A percentile compares a stretch with the other conserved stretches of the same genome.
phyloP scores from a whole-genome alignment of 441 rosid genomes.

The Pelargonium cotyledonis region DNA sequence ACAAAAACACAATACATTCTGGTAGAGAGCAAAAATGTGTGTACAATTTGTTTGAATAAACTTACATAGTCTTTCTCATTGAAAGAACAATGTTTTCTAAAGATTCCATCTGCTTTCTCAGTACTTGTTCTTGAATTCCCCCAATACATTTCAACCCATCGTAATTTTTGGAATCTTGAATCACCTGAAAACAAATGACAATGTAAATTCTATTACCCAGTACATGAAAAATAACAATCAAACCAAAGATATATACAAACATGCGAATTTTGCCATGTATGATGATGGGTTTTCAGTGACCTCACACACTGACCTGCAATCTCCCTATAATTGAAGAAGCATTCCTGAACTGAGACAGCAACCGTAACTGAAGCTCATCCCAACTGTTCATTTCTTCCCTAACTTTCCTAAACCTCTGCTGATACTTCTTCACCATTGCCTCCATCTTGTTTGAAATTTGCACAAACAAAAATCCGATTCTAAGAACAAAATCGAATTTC shows the following conservation, averaged over 20 bases:
- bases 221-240: background rate
- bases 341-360: constrained; percentile 50
- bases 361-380: constrained; percentile 54
- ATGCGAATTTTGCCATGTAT: background rate
- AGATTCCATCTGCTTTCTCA: constrained; percentile 28
- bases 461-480: background rate
- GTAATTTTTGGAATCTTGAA: constrained; percentile 29
- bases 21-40: background rate
- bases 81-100: constrained; percentile 11
- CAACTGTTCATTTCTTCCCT: constrained; percentile 59
- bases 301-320: constrained; percentile 37
- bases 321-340: constrained; percentile 66
- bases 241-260: no score
- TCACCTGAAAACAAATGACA: background rate
- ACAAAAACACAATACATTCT: background rate
- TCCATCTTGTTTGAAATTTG: constrained; percentile 40
- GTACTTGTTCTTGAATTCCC: constrained; percentile 49
- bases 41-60: background rate
- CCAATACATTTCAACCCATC: constrained; percentile 43
- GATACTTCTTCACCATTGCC: constrained; percentile 55
- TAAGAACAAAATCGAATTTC: background rate
- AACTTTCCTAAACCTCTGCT: constrained; percentile 50
- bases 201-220: background rate
- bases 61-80: constrained; percentile 43
- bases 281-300: background rate